phyloP scores from a whole-genome alignment of 1,284 basidiomycete species.

The Vanrija sp. region DNA sequence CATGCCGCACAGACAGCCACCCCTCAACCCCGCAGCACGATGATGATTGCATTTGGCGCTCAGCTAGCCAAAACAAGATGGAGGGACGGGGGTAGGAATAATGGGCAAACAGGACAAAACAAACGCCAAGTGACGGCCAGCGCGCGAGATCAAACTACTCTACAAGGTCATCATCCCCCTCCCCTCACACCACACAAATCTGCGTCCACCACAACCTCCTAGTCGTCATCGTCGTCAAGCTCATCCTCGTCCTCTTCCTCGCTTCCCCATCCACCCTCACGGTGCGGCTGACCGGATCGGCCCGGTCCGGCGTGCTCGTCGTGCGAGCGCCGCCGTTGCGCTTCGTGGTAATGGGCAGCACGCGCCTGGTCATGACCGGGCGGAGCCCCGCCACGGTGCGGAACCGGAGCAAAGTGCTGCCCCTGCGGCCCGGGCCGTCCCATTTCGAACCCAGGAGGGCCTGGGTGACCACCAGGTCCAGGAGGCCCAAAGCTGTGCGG shows the following conservation, averaged over 20 bases:
- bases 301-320: neutral
- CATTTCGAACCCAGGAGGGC: too few species aligned
- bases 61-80: too few species aligned
- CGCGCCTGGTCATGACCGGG: neutral
- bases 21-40: too few species aligned
- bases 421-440: too few species aligned
- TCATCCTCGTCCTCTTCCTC: conserved; percentile 17
- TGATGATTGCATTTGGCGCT: too few species aligned
- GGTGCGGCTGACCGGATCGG: neutral
- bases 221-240: conserved; percentile 13
- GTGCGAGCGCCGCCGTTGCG: conserved; percentile 7
- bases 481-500: too few species aligned
- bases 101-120: neutral
- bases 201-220: neutral
- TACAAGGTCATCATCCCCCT: neutral
- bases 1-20: too few species aligned
- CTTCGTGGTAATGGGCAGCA: neutral
- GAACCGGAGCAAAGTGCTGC: too few species aligned
- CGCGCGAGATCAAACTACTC: neutral
- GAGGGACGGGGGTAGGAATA: too few species aligned
- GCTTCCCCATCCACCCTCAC: neutral
- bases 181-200: neutral
- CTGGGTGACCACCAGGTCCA: too few species aligned
- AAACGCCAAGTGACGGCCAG: neutral
- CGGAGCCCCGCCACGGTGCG: too few species aligned